Base-by-base conservation (phyloP, 805 yeast species). In the Scheffersomyces amazonensis region DNA sequence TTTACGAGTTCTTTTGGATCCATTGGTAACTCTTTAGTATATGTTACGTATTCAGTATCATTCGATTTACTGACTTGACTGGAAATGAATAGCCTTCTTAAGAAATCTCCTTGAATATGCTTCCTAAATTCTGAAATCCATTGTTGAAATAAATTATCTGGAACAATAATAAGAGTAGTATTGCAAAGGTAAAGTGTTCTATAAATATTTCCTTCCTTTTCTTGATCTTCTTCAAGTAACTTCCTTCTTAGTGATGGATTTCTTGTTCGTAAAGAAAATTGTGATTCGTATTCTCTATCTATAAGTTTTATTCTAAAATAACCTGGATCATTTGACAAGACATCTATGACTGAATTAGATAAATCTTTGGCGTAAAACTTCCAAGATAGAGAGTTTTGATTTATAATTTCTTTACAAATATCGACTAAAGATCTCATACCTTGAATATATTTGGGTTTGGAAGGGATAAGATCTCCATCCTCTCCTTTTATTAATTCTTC, bases 121-220 rank as follows among this genome's bases (percentile, higher is more conserved):
- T 81, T 82, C 12, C 58, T 56, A 2, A 82, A 58, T 50, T 83
- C 89, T 11, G 58, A 48, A 17, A 56, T 60, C 90, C 89, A 83
- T 52, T 83, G 90, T 41, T 73, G 76, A 42, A 79, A 73, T 12
- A 83, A 58, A 48, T 81, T 80, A 48, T 82, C 86, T 0, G 90
- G 90, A 6, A 78, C 76, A 1, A 83, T 72, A 11, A 82, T 65
- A 29, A 83, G 53, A 0, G 88, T 81, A 0, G 83, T 62, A 6
- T 71, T 65, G 13, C 81, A 72, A 4, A 80, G 58, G 17, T 61
- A 60, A 1, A 75, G 45, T 23, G 65, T 65, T 31, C 57, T 59
- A 41, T 37, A 52, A 19, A 40, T 38, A 11, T 34, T 31, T 1
- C 58, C 58, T 35, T 53, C 58, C 5, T 27, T 34, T 10, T 38